Conservation (phyloP, 768 basidiomycete species). For the Trichaptum fuscoviolaceum region DNA sequence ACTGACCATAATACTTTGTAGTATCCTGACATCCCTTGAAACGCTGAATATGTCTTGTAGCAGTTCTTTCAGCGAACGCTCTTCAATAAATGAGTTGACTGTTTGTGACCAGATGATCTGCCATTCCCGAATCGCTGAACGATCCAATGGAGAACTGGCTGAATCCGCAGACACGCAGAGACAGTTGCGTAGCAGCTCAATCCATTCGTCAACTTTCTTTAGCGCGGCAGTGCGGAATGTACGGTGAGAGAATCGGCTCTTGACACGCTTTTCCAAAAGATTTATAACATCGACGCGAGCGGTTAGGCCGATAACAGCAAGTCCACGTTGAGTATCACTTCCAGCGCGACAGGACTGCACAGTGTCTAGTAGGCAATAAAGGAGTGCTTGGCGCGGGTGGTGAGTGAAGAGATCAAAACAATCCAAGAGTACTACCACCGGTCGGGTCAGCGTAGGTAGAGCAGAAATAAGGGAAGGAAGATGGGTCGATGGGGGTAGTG, state of each 20-base stretch:
- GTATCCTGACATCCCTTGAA: constrained; percentile 51
- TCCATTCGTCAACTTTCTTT: constrained; percentile 42
- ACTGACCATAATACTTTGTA: constrained; percentile 59
- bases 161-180: constrained; percentile 25
- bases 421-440: constrained; percentile 81
- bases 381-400: constrained; percentile 85
- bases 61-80: constrained; percentile 37
- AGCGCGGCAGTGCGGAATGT: constrained; percentile 75
- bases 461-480: constrained; percentile 70
- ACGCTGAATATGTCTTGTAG: constrained; percentile 59
- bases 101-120: constrained; percentile 46
- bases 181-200: constrained; percentile 39
- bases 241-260: constrained; percentile 93
- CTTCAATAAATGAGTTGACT: constrained; percentile 53
- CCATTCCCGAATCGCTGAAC: constrained; percentile 48
- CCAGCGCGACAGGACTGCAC: constrained; percentile 77
- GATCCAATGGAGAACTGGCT: constrained; percentile 17
- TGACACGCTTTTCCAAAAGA: constrained; percentile 91
- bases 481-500: constrained; percentile 62
- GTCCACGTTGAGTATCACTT: constrained; percentile 47
- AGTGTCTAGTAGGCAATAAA: constrained; percentile 94
- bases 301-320: constrained; percentile 85
- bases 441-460: constrained; percentile 73
- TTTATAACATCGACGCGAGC: constrained; percentile 85
- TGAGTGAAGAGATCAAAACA: constrained; percentile 91